These are phyloP conservation scores for Epipyxis sp. DNA, from an alignment of 108 stramenopile genomes.

Conservation along the genomic window DNA sequence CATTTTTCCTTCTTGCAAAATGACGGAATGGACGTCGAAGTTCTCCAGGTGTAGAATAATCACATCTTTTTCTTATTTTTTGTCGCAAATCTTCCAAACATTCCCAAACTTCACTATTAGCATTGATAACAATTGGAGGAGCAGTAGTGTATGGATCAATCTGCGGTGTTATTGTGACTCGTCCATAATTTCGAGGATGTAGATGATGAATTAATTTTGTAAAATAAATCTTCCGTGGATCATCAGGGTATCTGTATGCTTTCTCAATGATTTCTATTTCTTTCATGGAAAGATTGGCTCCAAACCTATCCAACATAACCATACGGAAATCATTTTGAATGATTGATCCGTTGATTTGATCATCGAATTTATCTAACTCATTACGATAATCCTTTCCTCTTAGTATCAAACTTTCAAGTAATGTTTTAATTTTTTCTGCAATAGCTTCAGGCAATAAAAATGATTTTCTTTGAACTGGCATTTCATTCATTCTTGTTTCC, in stretches of 20 bases:
- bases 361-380: constrained; percentile 25
- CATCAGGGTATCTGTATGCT: background rate
- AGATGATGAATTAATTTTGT: background rate
- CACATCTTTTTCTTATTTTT: constrained; percentile 9
- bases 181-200: constrained; percentile 19
- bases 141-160: background rate
- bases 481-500: no score
- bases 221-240: background rate
- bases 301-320: background rate
- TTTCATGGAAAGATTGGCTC: background rate
- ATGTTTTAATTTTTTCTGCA: background rate
- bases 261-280: background rate
- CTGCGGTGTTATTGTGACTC: background rate
- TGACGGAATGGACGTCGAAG: constrained; percentile 26
- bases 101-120: no score
- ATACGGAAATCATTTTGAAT: background rate
- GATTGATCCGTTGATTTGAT: background rate
- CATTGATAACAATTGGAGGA: background rate
- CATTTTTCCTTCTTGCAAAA: constrained; percentile 4
- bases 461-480: background rate
- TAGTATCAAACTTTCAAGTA: constrained; percentile 17
- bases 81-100: constrained; percentile 2
- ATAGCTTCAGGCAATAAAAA: background rate
- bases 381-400: constrained; percentile 6
- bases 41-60: constrained; percentile 20